Conservation (phyloP, 805 yeast species). For the Kodamaea neixiangensis region DNA sequence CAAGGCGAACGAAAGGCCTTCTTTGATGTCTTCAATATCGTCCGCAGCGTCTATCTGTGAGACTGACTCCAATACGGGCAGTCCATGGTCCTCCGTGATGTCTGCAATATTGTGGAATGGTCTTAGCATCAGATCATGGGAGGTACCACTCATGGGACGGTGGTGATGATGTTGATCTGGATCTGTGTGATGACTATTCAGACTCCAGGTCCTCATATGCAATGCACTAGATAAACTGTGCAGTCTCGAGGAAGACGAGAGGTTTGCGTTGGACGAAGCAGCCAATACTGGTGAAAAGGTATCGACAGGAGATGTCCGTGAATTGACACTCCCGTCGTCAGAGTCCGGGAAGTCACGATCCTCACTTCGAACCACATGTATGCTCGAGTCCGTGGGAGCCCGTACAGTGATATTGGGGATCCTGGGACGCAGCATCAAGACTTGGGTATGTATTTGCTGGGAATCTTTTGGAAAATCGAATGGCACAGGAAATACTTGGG, state of each 20-base stretch:
- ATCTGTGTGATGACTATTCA: neutral
- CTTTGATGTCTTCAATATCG: constrained; percentile 33
- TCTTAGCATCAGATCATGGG: neutral
- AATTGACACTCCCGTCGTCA: neutral
- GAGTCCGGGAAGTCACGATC: neutral
- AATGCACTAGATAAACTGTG: neutral
- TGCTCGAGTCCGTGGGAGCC: neutral
- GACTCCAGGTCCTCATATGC: neutral
- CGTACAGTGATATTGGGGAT: constrained; percentile 4
- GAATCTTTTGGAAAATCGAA: neutral
- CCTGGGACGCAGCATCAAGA: constrained; percentile 3
- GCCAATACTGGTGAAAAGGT: neutral
- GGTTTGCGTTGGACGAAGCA: neutral
- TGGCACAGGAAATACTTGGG: neutral
- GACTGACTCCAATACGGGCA: neutral
- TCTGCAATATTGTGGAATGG: neutral
- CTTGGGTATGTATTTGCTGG: too few species aligned
- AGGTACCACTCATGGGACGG: neutral
- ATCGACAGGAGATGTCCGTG: neutral
- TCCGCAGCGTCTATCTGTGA: constrained; percentile 28
- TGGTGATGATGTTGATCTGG: constrained; percentile 1
- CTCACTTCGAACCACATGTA: neutral
- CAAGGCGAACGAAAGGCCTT: constrained; percentile 37
- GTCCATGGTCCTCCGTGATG: neutral
- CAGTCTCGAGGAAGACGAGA: neutral